These are phyloP conservation scores for Whalleya microplaca DNA, from an alignment of 2,329 filamentous ascomycete genomes.

Conservation along the genomic window DNA sequence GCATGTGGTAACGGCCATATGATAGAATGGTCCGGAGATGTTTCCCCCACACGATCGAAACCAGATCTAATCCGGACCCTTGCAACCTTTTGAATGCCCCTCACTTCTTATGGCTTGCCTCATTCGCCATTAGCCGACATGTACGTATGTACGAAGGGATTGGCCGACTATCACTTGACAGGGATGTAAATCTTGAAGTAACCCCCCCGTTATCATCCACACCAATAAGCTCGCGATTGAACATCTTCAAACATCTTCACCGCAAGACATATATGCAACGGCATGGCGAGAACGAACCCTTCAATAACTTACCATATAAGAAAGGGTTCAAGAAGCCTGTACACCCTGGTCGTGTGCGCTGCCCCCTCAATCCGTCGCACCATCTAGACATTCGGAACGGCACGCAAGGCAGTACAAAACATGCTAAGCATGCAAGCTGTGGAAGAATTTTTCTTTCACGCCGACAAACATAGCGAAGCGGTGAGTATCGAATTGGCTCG, in stretches of 20 bases:
- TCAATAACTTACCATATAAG: neutral
- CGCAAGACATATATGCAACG: conserved; percentile 22
- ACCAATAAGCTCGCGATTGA: conserved; percentile 6
- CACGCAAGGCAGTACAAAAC: neutral
- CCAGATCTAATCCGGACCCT: conserved; percentile 20
- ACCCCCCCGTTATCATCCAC: conserved; percentile 13
- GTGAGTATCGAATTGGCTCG: conserved; percentile 27
- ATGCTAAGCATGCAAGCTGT: conserved; percentile 19
- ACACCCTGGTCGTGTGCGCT: neutral
- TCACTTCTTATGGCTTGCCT: conserved; percentile 21
- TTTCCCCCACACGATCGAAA: conserved; percentile 27
- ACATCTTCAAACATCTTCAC: conserved; percentile 17
- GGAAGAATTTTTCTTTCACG: conserved; percentile 14
- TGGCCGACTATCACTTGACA: conserved; percentile 24
- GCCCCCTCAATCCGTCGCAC: conserved; percentile 9
- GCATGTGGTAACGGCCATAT: conserved; percentile 19
- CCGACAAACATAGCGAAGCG: conserved; percentile 17
- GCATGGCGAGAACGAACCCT: conserved; percentile 9
- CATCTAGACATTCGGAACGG: neutral
- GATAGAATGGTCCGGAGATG: conserved; percentile 21
- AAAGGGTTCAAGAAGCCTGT: neutral
- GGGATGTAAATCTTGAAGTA: conserved; percentile 19
- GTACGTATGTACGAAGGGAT: conserved; percentile 30
- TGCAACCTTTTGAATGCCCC: conserved; percentile 11
- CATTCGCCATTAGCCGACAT: conserved; percentile 33